These are phyloP conservation scores for Solanum phureja DNA, from an alignment of 257 asterid genomes.

Conservation along the genomic window DNA sequence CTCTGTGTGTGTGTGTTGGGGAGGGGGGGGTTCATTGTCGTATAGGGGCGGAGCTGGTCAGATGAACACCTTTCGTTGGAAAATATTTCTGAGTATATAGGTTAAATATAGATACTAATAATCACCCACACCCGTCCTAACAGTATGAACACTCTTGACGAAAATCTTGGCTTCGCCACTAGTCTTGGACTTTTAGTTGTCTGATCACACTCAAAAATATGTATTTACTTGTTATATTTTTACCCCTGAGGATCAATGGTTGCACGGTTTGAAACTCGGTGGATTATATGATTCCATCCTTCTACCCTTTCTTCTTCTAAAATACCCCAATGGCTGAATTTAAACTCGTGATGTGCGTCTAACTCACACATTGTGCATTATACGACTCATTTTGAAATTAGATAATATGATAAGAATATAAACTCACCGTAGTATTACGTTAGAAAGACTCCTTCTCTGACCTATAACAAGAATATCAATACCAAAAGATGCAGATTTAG, in stretches of 20 bases:
- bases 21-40: background rate
- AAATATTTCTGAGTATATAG: background rate
- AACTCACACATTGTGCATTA: background rate
- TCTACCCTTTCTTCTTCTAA: background rate
- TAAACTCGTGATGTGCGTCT: background rate
- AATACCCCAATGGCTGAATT: background rate
- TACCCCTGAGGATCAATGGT: background rate
- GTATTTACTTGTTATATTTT: background rate
- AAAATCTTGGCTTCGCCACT: background rate
- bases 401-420: background rate
- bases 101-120: background rate
- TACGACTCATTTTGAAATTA: background rate
- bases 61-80: too few species aligned
- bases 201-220: background rate
- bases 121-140: background rate
- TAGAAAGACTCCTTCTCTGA: slow-evolving; percentile 44
- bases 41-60: background rate
- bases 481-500: slow-evolving; percentile 21
- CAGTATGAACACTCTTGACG: background rate
- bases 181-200: background rate
- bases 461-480: slow-evolving; percentile 55
- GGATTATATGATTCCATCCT: background rate
- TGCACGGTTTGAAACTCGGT: background rate
- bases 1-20: background rate
- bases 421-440: slow-evolving; percentile 56